These are phyloP conservation scores for Gossypium australe DNA, from an alignment of 345 rosid genomes.

Conservation along the genomic window DNA sequence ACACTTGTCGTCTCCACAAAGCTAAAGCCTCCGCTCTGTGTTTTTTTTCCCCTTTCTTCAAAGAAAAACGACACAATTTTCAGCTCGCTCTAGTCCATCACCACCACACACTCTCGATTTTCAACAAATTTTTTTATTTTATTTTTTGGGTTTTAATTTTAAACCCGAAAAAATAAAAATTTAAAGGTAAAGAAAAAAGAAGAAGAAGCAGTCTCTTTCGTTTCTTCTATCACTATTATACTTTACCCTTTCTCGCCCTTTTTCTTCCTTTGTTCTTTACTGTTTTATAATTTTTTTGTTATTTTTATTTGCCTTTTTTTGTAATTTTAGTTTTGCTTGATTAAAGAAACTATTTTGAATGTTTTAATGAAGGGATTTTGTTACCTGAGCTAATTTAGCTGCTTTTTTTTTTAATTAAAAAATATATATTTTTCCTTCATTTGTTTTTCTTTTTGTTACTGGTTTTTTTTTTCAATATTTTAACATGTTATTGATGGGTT, in stretches of 20 bases:
- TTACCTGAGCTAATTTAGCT: not conserved
- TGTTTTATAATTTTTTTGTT: not conserved
- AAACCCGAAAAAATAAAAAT: not conserved
- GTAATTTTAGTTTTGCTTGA: not conserved
- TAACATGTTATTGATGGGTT: not conserved
- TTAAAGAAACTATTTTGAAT: not conserved
- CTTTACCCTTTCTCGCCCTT: not conserved
- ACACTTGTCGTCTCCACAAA: slow-evolving; percentile 78
- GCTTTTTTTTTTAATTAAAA: not conserved
- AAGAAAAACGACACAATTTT: slow-evolving; percentile 28
- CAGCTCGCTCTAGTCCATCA: slow-evolving; percentile 1
- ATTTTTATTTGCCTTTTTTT: too few relatives aligned
- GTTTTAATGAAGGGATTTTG: not conserved
- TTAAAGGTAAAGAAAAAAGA: slow-evolving; percentile 15
- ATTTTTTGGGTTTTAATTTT: not conserved
- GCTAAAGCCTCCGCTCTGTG: not conserved
- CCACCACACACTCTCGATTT: slow-evolving; percentile 7
- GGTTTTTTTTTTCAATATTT: not conserved
- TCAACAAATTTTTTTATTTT: slow-evolving; percentile 1
- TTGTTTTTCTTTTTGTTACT: not conserved
- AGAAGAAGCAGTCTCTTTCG: not conserved
- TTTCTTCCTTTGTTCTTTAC: not conserved
- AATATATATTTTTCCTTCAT: not conserved
- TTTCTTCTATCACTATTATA: not conserved
- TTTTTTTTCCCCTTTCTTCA: not conserved